Evolutionary conservation across 306 rosid species (phyloP), one percentile per base, ranked within the genome.

Genomic region (Prunus dulcis): DNA sequence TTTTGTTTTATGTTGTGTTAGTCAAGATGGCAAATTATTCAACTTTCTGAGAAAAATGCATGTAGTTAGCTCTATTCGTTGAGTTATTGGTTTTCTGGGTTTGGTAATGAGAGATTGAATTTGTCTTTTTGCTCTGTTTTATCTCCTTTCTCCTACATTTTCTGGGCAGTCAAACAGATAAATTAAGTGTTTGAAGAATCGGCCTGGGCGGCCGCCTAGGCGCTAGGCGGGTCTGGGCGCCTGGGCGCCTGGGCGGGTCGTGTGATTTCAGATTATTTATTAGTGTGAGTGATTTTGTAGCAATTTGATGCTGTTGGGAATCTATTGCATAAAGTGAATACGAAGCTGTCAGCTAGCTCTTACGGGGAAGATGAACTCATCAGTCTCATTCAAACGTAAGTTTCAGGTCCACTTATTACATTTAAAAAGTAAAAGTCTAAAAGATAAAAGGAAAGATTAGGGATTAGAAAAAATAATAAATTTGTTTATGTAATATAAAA

Each of bases 371-470:
- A 86, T 84, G 93, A 95, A 79, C 97, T 95, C 82, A 81, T 89
- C 78, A 95, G 97, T 81, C 96, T 95, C 81, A 90, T 92, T 83
- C 99, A 95, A 85, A 88, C 97, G 99, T 95, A 88, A 80, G 86
- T 50, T 63, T 72, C 72, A 34, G 19, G 32, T 57, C 9, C 43
- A 38, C 43, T 7, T 43, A 53, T 63, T 20, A 18, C 60, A 60
- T 34, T 75, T 5, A 61, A 55, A 57, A 12, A 55, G 14, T 38
- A 7, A 38, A 38, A 38, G 43, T 38, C 43, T 38, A 7, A 38
- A 38, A 38, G 43, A 38, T 38, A 38, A 47, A 28, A n/a, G 12
- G 27, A 3, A 25, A 23, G 52, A 8, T 64, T 50, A n/a, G 3
- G 9, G 58, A 25, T 22, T 22, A 34, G 46, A n/a, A 6, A 4